These are phyloP conservation scores for Metschnikowia arizonensis DNA, from an alignment of 805 yeast species.

Conservation along the genomic window DNA sequence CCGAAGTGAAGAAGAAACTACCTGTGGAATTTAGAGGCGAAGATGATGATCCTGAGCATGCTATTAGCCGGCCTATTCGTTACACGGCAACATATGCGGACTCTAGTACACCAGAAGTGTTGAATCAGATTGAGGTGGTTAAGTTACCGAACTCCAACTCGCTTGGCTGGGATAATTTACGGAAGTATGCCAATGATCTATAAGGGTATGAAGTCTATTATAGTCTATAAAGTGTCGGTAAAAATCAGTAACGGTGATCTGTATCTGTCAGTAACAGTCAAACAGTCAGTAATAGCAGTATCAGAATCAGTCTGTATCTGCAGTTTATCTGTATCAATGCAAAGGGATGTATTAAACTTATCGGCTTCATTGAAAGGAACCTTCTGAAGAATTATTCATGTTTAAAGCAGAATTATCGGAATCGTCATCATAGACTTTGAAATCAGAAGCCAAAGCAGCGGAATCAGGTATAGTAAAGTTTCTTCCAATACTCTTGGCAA, in stretches of 20 bases:
- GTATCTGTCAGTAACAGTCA: too few species aligned
- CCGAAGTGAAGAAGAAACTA: slow-evolving; percentile 29
- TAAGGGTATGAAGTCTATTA: too few species aligned
- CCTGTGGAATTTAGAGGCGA: slow-evolving; percentile 33
- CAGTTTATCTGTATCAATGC: neutral
- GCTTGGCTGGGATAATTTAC: slow-evolving; percentile 42
- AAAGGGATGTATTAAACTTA: too few species aligned
- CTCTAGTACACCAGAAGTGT: slow-evolving; percentile 27
- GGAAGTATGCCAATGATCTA: slow-evolving; percentile 25
- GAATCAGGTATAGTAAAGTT: slow-evolving; percentile 15
- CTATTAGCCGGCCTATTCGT: slow-evolving; percentile 35
- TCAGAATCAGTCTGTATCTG: too few species aligned
- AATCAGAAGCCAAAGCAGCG: slow-evolving; percentile 13
- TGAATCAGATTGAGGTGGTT: slow-evolving; percentile 36
- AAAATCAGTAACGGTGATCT: too few species aligned
- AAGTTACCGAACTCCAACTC: slow-evolving; percentile 42
- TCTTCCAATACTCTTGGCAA: slow-evolving; percentile 16
- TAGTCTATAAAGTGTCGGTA: too few species aligned
- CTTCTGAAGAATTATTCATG: neutral
- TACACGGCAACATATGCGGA: slow-evolving; percentile 31
- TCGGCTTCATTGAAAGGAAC: too few species aligned
- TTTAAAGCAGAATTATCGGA: neutral
- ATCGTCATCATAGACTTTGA: slow-evolving; percentile 14
- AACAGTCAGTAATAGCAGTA: too few species aligned
- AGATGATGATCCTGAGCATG: slow-evolving; percentile 12